These are phyloP conservation scores for Globisporangium abappressorium DNA, from an alignment of 352 stramenopile species.

Conservation along the genomic window DNA sequence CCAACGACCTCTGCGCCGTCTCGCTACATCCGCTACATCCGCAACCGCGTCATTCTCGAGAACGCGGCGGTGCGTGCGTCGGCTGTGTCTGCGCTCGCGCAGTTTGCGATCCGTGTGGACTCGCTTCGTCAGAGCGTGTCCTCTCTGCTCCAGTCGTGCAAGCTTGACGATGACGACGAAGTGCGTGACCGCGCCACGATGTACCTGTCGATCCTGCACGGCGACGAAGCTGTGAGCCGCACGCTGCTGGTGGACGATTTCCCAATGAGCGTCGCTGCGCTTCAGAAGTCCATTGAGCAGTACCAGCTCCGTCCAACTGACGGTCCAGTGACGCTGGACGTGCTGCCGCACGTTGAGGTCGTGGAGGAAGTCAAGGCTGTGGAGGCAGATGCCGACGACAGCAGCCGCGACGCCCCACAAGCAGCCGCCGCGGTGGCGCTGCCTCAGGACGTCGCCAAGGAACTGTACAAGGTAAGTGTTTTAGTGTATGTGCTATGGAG, in stretches of 20 bases:
- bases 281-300: slow-evolving; percentile 88
- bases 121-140: slow-evolving; percentile 92
- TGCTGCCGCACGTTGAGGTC: slow-evolving; percentile 81
- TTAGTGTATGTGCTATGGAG: not conserved
- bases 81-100: slow-evolving; percentile 93
- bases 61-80: slow-evolving; percentile 96
- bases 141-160: slow-evolving; percentile 93
- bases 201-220: slow-evolving; percentile 78
- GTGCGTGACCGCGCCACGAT: slow-evolving; percentile 91
- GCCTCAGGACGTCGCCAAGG: slow-evolving; percentile 82
- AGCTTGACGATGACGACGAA: slow-evolving; percentile 98
- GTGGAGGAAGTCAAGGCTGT: slow-evolving; percentile 39
- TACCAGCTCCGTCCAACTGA: slow-evolving; percentile 77
- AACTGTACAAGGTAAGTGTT: slow-evolving; percentile 89
- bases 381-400: slow-evolving; percentile 34
- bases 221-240: slow-evolving; percentile 49
- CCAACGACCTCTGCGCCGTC: slow-evolving; percentile 92
- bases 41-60: slow-evolving; percentile 99
- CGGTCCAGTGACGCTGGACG: slow-evolving; percentile 78
- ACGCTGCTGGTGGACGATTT: slow-evolving; percentile 74
- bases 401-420: slow-evolving; percentile 26
- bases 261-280: slow-evolving; percentile 60
- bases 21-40: slow-evolving; percentile 99
- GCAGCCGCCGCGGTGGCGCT: slow-evolving; percentile 30
- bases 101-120: slow-evolving; percentile 95